phyloP scores from a whole-genome alignment of 2,329 filamentous ascomycete genomes.

The Dactylonectria macrodidyma region DNA sequence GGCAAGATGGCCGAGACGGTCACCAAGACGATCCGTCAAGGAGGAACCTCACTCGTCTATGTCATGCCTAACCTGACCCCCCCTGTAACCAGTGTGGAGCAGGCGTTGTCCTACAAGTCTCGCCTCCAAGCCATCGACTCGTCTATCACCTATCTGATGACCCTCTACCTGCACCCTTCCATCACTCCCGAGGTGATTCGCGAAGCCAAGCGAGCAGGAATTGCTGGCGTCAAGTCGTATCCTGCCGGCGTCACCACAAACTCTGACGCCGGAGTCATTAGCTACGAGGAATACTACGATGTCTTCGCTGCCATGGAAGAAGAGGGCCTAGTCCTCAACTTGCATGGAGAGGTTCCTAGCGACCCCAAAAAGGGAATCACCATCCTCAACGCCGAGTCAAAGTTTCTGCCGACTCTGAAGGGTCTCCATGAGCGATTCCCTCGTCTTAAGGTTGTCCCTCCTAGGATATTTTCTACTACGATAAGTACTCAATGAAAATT shows the following conservation, averaged over 20 bases:
- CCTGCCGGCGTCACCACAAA: conserved; percentile 76
- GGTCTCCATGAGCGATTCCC: conserved; percentile 84
- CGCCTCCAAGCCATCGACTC: conserved; percentile 73
- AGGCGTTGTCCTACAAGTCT: conserved; percentile 77
- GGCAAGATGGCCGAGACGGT: conserved; percentile 74
- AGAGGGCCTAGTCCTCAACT: conserved; percentile 86
- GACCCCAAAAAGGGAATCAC: conserved; percentile 62
- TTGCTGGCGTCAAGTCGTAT: conserved; percentile 82
- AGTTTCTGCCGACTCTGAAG: conserved; percentile 85
- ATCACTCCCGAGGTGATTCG: conserved; percentile 79
- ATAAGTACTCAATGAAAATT: background rate
- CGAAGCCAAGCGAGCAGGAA: conserved; percentile 80
- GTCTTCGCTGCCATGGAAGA: conserved; percentile 93
- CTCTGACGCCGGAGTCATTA: conserved; percentile 78
- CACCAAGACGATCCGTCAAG: conserved; percentile 66
- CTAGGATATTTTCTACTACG: background rate
- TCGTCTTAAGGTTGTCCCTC: conserved; percentile 64
- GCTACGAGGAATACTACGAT: conserved; percentile 79
- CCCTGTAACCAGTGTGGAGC: conserved; percentile 36
- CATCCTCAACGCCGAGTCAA: conserved; percentile 58
- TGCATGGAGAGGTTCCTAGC: conserved; percentile 88
- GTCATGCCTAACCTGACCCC: conserved; percentile 54
- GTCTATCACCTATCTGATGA: conserved; percentile 80
- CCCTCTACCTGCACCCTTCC: conserved; percentile 75
- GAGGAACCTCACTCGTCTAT: conserved; percentile 76